Percentiles rank a stretch among this genome's conserved stretches.
Conservation (phyloP, 2,329 filamentous ascomycete species). For the Aureobasidium sp. region DNA sequence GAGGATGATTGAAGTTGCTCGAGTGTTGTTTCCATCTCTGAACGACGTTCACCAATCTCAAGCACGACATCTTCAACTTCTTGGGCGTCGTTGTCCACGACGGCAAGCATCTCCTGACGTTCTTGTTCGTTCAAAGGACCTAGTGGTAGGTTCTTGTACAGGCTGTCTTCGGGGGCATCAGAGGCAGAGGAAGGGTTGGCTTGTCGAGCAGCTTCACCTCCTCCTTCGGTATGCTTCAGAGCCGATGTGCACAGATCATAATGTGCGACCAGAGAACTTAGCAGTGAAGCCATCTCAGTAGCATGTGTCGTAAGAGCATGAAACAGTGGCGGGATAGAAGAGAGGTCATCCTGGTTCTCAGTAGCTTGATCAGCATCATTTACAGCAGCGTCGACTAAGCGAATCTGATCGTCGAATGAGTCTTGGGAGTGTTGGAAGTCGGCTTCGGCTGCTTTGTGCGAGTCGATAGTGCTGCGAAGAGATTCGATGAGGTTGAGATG, state of each 20-base stretch:
- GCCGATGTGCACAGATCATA: slow-evolving; percentile 92
- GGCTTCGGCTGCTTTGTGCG: slow-evolving; percentile 62
- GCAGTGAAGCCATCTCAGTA: slow-evolving; percentile 70
- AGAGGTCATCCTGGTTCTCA: slow-evolving; percentile 24
- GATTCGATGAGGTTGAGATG: slow-evolving; percentile 60
- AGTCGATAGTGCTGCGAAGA: slow-evolving; percentile 63
- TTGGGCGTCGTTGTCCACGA: slow-evolving; percentile 64
- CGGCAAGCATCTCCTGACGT: slow-evolving; percentile 71
- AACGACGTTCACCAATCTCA: slow-evolving; percentile 66
- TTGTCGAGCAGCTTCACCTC: slow-evolving; percentile 40
- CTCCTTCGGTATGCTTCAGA: slow-evolving; percentile 74
- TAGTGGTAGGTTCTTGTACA: slow-evolving; percentile 43
- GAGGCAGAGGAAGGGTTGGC: slow-evolving; percentile 26
- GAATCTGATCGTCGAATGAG: slow-evolving; percentile 55
- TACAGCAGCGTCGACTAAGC: slow-evolving; percentile 16
- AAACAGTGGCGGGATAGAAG: slow-evolving; percentile 42
- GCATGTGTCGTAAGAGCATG: slow-evolving; percentile 62
- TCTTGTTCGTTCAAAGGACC: slow-evolving; percentile 68
- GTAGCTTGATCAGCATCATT: slow-evolving; percentile 25
- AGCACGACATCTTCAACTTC: slow-evolving; percentile 57
- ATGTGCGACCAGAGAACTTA: slow-evolving; percentile 75
- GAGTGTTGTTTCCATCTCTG: slow-evolving; percentile 69
- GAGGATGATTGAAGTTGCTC: slow-evolving; percentile 58
- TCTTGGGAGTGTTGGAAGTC: slow-evolving; percentile 47
- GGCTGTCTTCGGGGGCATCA: slow-evolving; percentile 58